Base-by-base conservation (phyloP, 2,329 filamentous ascomycete species). In the Alternaria rosae region DNA sequence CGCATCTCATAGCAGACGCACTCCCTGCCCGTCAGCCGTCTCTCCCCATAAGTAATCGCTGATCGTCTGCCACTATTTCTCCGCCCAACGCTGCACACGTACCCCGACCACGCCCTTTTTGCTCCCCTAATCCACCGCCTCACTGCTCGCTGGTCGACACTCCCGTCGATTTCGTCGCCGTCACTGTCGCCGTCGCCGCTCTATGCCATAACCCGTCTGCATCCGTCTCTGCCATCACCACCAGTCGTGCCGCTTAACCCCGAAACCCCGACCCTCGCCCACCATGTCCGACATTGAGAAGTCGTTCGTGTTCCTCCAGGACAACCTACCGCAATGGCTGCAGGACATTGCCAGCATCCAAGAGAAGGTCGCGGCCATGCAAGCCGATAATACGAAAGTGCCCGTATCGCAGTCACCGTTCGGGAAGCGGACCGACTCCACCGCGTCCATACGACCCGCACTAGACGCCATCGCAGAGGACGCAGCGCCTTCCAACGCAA, bases 311-410 rank as follows among this genome's bases (percentile, higher is more conserved):
- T 80, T 70, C 59, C 71, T 81, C 32, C 72, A 76, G 42, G 77
- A 80, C 38, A 78, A 72, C 56, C 74, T 80, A 32, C 78, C 79
- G 12, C 64, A 73, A 71, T 81, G 79, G 79, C 67, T 79, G 54
- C 68, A 71, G 57, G 70, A 76, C 44, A 59, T 80, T n/a, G 59
- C 70, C 20, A 66, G 66, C 12, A 62, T 80, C 10, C 70, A 78
- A 50, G 67, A 70, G 21, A 78, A 76, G 65, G 70, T 80, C 21
- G 62, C 70, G 25, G 68, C 62, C 42, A 76, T 79, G 73, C 79
- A 79, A 56, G 57, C 70, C 41, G 71, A 79, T 45, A 69, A 78
- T 6, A 64, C 70, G 26, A 75, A 69, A 61, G 67, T 76, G 8
- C 68, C 75, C 30, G 67, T 72, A 42, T 68, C 70, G 11, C 54